Evolutionary conservation across 2,329 filamentous ascomycete species (phyloP), one percentile per base, ranked within the genome.

Genomic region (Fusarium compactum): DNA sequence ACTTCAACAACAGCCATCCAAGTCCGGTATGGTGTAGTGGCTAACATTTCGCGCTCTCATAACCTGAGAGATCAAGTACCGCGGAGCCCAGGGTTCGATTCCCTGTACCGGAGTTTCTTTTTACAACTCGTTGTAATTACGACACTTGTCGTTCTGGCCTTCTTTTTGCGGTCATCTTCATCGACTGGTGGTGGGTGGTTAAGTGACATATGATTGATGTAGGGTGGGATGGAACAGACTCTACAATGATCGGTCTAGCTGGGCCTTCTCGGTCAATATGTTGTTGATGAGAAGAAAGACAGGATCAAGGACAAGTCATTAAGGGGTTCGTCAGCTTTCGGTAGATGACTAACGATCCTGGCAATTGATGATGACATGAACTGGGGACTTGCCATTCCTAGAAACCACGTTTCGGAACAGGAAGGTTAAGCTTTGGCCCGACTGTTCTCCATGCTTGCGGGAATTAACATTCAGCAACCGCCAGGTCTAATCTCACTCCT

Each of bases 1-100:
- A 10, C 1, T 11, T 5, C 32, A 38, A 38, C 32, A 11, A 34
- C 30, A 32, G 30, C 30, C 30, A 32, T 15, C 8, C 15, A 2
- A 14, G 8, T 76, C 74, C 75, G 75, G 75, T 76, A 77, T 77
- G 75, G 75, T 77, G 75, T 77, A 77, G 74, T 77, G 74, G 75
- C 75, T 74, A 77, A 76, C 75, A 77, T 76, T 76, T 76, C 74
- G 70, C 75, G 75, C 75, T 76, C 62, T 77, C 75, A 38, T 18
- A 18, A 34, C 32, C 32, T 34, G 32, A 18, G 32, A 34, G 32
- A 34, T 34, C 16, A 34, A 18, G 32, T 34, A 34, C 32, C 32
- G 32, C 32, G 32, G 32, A 34, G 32, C 32, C 32, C 32, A 34
- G 32, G 32, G 32, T 34, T 34, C 32, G 32, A 32, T 32, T 32